Base-by-base conservation (phyloP, 805 yeast species). In the Candida chauliodis region DNA sequence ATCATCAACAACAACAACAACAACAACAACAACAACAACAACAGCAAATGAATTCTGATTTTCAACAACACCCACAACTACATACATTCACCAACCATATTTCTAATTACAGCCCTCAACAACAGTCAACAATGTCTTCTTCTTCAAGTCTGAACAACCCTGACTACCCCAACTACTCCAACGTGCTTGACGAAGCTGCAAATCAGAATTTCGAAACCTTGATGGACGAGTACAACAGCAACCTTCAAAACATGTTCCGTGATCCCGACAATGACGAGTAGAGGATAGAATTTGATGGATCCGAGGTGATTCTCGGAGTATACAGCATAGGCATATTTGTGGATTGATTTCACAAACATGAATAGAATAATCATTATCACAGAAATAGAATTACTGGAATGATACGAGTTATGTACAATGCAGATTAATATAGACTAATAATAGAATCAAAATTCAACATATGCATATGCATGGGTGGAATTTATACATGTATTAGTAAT, bases 161-260 rank as follows among this genome's bases (percentile, higher is more conserved):
- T n/a, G n/a, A 28, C 15, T 19, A 30, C 10, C 7, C 17, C 11
- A 10, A 30, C 13, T 18, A 8, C 9, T 9, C 14, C 5, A 30
- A 15, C 8, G 24, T 25, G 7, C 14, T 34, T 16, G 14, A 23
- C 10, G 31, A 19, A 6, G 20, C 36, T 9, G 8, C 28, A 6
- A 34, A 34, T 26, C 23, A 26, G n/a, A 34, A 34, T 20, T 26
- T 25, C 20, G 25, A 34, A 19, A 5, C 18, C 15, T 34, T 34
- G 25, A 26, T 34, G 7, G 37, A 34, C 14, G 37, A 34, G 17
- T 34, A 34, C 11, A 34, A 20, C 20, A 8, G 13, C 11, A 25
- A 26, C 14, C 26, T 33, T 8, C n/a, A 24, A 3, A 16, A 24
- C 9, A 33, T 33, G 26, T 23, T 33, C n/a, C 24, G 10, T 13